These are phyloP conservation scores for Teratosphaeria zuluensis DNA, from an alignment of 2,329 filamentous ascomycete species.

Conservation along the genomic window DNA sequence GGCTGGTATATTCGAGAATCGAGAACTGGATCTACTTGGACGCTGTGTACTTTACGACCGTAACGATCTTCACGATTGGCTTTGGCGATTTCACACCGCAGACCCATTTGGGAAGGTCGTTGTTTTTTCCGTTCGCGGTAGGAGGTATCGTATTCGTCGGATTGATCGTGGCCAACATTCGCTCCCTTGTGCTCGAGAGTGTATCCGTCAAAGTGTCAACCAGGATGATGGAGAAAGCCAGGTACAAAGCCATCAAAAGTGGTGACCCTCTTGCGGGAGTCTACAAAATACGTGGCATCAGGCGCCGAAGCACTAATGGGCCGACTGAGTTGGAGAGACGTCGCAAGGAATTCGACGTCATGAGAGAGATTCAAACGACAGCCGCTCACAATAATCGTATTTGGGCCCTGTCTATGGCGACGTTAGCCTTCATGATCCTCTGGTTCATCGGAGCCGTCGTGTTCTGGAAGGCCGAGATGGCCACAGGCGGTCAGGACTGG, in stretches of 20 bases:
- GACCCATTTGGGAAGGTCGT: conserved; percentile 50
- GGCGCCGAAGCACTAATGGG: conserved; percentile 18
- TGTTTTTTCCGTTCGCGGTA: conserved; percentile 73
- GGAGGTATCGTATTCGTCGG: conserved; percentile 73
- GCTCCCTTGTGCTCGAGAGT: conserved; percentile 50
- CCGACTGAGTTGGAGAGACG: conserved; percentile 46
- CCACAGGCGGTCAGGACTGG: conserved; percentile 41
- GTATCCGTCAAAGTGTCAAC: conserved; percentile 50
- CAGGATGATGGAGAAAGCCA: conserved; percentile 44
- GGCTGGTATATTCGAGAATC: conserved; percentile 59
- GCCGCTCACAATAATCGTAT: conserved; percentile 59
- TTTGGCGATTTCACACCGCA: conserved; percentile 49
- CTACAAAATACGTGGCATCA: conserved; percentile 4
- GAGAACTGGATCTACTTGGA: conserved; percentile 44
- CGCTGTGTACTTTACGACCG: conserved; percentile 50
- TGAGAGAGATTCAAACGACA: conserved; percentile 65
- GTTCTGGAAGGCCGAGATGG: conserved; percentile 53
- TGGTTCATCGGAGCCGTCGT: conserved; percentile 73
- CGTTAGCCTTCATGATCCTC: conserved; percentile 57
- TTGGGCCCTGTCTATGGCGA: conserved; percentile 59
- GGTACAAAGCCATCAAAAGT: conserved; percentile 33
- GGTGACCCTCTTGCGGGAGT: conserved; percentile 37
- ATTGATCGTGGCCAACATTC: conserved; percentile 53
- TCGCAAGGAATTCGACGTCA: conserved; percentile 27
- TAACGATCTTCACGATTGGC: conserved; percentile 51